These are phyloP conservation scores for Backusella tuberculispora DNA, from an alignment of 192 early-diverging fungal species.

Conservation along the genomic window DNA sequence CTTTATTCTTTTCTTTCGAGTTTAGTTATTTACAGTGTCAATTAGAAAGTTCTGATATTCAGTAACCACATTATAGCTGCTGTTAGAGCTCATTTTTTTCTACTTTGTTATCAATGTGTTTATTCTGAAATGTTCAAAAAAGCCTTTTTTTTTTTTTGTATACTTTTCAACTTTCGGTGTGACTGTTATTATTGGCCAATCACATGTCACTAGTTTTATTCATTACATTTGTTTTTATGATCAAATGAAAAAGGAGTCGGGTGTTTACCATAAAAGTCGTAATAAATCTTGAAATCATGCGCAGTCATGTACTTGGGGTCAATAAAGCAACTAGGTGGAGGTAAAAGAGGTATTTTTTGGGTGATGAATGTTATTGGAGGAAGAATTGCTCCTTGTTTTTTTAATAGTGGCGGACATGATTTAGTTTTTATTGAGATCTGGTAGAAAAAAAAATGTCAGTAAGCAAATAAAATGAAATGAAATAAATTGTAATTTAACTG, in stretches of 20 bases:
- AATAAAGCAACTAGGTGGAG: constrained; percentile 2
- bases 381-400: background rate
- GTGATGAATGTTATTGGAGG: background rate
- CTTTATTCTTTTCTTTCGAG: background rate
- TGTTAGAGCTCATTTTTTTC: background rate
- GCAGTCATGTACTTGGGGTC: background rate
- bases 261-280: background rate
- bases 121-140: background rate
- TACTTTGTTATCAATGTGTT: background rate
- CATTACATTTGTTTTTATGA: background rate
- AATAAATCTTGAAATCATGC: background rate
- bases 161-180: background rate
- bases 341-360: background rate
- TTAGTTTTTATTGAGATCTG: background rate
- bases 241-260: background rate
- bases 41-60: constrained; percentile 42
- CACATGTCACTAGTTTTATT: background rate
- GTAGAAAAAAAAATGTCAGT: background rate
- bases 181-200: background rate
- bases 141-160: background rate
- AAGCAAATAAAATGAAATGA: background rate
- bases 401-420: background rate
- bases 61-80: constrained; percentile 35
- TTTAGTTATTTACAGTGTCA: constrained; percentile 34
- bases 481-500: background rate